Percentiles rank a stretch among this genome's conserved stretches.
These are phyloP conservation scores for Fusarium tricinctum DNA, from an alignment of 2,329 filamentous ascomycete genomes.

Conservation along the genomic window DNA sequence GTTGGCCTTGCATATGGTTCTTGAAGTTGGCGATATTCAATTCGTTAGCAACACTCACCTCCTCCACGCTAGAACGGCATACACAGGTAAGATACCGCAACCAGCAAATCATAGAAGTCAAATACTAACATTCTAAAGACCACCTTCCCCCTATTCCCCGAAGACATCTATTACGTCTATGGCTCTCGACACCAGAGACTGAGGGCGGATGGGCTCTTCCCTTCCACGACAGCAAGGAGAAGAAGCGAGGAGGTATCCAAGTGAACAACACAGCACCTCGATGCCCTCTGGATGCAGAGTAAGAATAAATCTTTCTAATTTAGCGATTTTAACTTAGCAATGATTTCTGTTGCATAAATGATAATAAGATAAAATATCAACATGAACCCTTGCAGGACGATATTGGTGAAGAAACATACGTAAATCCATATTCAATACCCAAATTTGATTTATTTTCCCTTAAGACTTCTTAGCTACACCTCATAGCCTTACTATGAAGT, in stretches of 20 bases:
- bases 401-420: neutral
- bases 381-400: neutral
- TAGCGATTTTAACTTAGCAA: constrained; percentile 17
- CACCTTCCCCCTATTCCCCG: constrained; percentile 76
- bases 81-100: constrained; percentile 61
- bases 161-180: constrained; percentile 85
- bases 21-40: constrained; percentile 90
- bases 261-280: constrained; percentile 84
- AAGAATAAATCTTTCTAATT: constrained; percentile 48
- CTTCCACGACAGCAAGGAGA: constrained; percentile 83
- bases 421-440: neutral
- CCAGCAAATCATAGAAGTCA: fast-evolving
- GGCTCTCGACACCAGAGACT: constrained; percentile 83
- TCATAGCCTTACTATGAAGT: neutral
- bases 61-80: constrained; percentile 84
- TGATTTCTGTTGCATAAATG: neutral
- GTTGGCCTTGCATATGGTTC: constrained; percentile 83
- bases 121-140: constrained; percentile 50
- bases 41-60: constrained; percentile 86
- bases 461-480: neutral
- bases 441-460: neutral
- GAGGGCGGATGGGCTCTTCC: constrained; percentile 90
- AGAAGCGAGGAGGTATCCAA: constrained; percentile 91
- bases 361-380: constrained; percentile 1
- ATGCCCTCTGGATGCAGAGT: constrained; percentile 83